Base-by-base conservation (phyloP, 2,329 filamentous ascomycete species). In the Berkeleyomyces rouxiae region DNA sequence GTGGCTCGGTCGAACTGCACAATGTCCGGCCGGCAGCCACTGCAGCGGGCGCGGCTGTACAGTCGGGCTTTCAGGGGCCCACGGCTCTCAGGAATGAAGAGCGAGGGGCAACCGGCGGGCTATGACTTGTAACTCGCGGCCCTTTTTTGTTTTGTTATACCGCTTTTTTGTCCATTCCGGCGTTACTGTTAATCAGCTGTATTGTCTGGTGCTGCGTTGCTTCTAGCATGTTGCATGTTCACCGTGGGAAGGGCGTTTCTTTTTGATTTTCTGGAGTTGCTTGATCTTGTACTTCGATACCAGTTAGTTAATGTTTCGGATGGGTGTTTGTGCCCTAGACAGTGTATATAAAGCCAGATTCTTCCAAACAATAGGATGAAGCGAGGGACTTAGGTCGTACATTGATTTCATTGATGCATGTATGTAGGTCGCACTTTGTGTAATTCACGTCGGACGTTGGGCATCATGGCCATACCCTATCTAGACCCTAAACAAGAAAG, bases 1-100 rank as follows among this genome's bases (percentile, higher is more conserved):
- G 71, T 76, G 82, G 71, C 33, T 62, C 59, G 36, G 59, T 92
- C 69, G 89, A 95, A 72, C 86, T 95, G 85, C 84, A 89, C 70
- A 75, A 79, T 66, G 82, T 64, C 7, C 37, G 63, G 33, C 63
- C 63, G 10, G 63, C 60, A 31, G 63, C 42, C 7, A 39, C 37
- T 6, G 40, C 36, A 42, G 53, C 37, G 3, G 53, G 53, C 4
- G 55, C 76, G n/a, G 65, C 70, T 3, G 65, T 70, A n/a, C 67
- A 70, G 33, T 40, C 68, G 9, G 77, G 76, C 3, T 84, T 84
- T 67, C 76, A 83, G 69, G 81, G 81, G 0, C 80, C 82, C 0
- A 73, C 75, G 31, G 71, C 77, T 7, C 67, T 82, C 63, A 75
- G 75, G 59, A 60, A 46, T 4, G 63, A 63, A 31, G 49, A 10